Base-by-base conservation (phyloP, 495 filamentous ascomycete genomes). In the Penicilliopsis zonata region DNA sequence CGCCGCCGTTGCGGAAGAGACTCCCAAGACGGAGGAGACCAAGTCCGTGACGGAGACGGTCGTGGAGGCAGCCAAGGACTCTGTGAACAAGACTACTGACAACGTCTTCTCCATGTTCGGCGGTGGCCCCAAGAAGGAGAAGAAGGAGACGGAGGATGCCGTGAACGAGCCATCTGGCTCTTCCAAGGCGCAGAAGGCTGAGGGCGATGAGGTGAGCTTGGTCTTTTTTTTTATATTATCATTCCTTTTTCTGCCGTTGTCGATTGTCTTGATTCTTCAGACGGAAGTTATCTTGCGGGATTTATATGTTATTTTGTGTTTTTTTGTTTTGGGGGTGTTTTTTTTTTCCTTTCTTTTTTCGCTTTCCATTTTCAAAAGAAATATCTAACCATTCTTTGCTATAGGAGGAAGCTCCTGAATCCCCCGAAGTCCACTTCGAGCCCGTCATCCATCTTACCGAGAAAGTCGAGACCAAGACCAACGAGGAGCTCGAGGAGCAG, bases 51-150 rank as follows among this genome's bases (percentile, higher is more conserved):
- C 54, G 15, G 58, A 61, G 33, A 43, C 55, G 25, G 61, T 47
- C 13, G 43, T 50, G 28, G 54, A 63, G 22, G 54, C 63, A 27
- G 63, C 60, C 31, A 58, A 68, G 33, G 57, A 57, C 19, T 59
- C 69, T 18, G 69, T 67, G 16, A 41, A 63, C 17, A 74, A 72
- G 39, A 72, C 77, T 19, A 70, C 76, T 45, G 77, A 76, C 46
- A 78, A 62, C 49, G 78, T 98, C 32, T 98, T 94, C 67, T 82
- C 80, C 53, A 98, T 98, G 90, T 98, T 98, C 55, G 90, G 90
- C 38, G 87, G 87, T 34, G 79, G 78, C 12, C 82, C 85, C 31
- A 87, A 83, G 55, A 77, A 77, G 52, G 75, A 80, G 49, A 73
- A 72, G 61, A 92, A 86, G 72, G 83, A 83, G 56, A 63, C 75